Percentiles rank a stretch among this genome's conserved stretches.
These are phyloP conservation scores for Hyaloscypha bicolor DNA, from an alignment of 495 filamentous ascomycete species.

Conservation along the genomic window DNA sequence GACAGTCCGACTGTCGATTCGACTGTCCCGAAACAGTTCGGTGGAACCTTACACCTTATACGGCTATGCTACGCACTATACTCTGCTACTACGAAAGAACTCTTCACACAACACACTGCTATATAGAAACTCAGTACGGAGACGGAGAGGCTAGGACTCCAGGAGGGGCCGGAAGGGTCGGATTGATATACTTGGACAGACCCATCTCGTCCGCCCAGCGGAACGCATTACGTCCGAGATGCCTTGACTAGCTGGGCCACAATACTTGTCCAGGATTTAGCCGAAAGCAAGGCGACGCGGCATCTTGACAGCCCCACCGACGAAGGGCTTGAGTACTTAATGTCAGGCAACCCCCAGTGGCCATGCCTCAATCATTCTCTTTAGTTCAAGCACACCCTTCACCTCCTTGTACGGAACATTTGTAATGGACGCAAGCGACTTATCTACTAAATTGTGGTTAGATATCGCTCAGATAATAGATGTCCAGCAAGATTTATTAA, in stretches of 20 bases:
- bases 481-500: too few relatives aligned
- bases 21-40: too few relatives aligned
- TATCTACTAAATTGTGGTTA: too few relatives aligned
- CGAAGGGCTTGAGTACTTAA: background rate
- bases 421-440: too few relatives aligned
- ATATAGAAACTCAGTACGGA: background rate
- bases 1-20: too few relatives aligned
- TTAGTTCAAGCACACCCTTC: too few relatives aligned
- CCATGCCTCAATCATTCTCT: background rate
- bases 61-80: background rate
- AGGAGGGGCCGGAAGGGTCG: background rate
- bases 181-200: background rate
- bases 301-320: background rate
- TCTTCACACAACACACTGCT: conserved; percentile 1
- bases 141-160: background rate
- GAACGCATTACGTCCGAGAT: background rate
- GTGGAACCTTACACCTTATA: background rate
- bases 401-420: too few relatives aligned
- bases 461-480: too few relatives aligned
- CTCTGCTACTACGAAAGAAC: background rate
- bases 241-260: background rate
- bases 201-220: background rate
- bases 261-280: background rate
- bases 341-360: background rate
- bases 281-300: background rate